Percentiles rank a stretch among this genome's conserved stretches.
These are phyloP conservation scores for Xerocomellus chrysenteron DNA, from an alignment of 768 basidiomycete species.

Conservation along the genomic window DNA sequence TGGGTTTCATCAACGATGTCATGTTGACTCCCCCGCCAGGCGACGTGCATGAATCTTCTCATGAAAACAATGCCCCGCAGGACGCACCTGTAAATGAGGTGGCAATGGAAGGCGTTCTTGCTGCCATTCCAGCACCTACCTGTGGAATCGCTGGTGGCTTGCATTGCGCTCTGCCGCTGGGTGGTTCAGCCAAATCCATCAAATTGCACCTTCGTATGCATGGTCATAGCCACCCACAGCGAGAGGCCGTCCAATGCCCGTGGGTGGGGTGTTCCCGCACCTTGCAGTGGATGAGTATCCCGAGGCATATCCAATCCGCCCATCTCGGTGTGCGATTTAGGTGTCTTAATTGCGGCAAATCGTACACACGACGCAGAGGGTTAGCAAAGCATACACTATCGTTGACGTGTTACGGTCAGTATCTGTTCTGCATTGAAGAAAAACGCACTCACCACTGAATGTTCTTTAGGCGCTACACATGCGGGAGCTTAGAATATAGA, in stretches of 20 bases:
- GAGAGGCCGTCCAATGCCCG: slow-evolving; percentile 10
- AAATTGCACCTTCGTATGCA: slow-evolving; percentile 15
- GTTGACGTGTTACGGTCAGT: slow-evolving; percentile 8
- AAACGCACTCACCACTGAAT: not conserved
- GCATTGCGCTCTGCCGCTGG: slow-evolving; percentile 4
- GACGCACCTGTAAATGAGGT: not conserved
- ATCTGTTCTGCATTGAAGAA: not conserved
- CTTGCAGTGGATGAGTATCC: slow-evolving; percentile 15
- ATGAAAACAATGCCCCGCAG: not conserved
- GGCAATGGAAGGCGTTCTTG: not conserved
- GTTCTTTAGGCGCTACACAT: not conserved
- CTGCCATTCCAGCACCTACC: not conserved
- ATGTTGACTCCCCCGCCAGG: not conserved
- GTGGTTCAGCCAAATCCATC: slow-evolving; percentile 6
- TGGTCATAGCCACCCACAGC: slow-evolving; percentile 9
- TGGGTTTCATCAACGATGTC: not conserved
- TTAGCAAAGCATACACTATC: slow-evolving; percentile 3
- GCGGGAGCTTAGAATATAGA: not conserved
- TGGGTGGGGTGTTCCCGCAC: slow-evolving; percentile 9
- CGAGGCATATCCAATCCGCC: slow-evolving; percentile 15
- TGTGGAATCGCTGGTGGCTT: slow-evolving; percentile 9
- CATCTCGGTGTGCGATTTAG: slow-evolving; percentile 13
- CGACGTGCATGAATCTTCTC: not conserved
- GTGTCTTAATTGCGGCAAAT: slow-evolving; percentile 6
- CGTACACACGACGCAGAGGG: slow-evolving; percentile 5